Conservation (phyloP, 768 basidiomycete species). For the Psilocybe azurescens region DNA sequence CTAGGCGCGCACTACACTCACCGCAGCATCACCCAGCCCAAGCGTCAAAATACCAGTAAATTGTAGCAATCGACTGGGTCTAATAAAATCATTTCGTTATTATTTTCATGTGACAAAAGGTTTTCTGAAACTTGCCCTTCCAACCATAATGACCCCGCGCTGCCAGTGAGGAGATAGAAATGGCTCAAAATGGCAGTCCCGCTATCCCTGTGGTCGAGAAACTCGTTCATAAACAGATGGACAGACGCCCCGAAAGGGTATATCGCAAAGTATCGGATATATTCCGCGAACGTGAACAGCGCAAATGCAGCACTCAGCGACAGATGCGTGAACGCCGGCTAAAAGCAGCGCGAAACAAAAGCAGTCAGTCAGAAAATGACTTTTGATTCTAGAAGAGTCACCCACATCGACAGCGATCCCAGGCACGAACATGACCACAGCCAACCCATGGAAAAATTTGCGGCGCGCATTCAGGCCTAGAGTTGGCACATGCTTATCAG, state of each 20-base stretch:
- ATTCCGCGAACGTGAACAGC: conserved; percentile 94
- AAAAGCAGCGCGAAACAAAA: conserved; percentile 4
- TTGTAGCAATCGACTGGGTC: conserved; percentile 49
- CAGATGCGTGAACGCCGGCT: conserved; percentile 97
- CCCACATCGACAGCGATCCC: conserved; percentile 92
- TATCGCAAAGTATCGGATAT: conserved; percentile 97
- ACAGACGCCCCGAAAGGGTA: conserved; percentile 94
- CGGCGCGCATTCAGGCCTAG: conserved; percentile 89
- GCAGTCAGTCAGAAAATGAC: no score
- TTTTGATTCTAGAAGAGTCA: conserved; percentile 20
- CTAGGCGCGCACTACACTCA: conserved; percentile 40
- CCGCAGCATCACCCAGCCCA: conserved; percentile 94
- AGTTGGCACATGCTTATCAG: conserved; percentile 90
- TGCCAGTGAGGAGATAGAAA: conserved; percentile 96
- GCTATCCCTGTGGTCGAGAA: conserved; percentile 92
- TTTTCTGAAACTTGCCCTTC: conserved; percentile 70
- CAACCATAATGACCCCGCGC: conserved; percentile 93
- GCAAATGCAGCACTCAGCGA: conserved; percentile 96
- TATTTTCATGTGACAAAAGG: not conserved
- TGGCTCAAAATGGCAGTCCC: conserved; percentile 97
- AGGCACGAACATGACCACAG: conserved; percentile 96
- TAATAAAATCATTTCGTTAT: conserved; percentile 19
- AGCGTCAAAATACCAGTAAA: conserved; percentile 90
- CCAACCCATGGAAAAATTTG: conserved; percentile 96
- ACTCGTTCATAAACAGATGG: conserved; percentile 97